Conservation (phyloP, 1,284 basidiomycete genomes). For the Coniferiporia weirii region DNA sequence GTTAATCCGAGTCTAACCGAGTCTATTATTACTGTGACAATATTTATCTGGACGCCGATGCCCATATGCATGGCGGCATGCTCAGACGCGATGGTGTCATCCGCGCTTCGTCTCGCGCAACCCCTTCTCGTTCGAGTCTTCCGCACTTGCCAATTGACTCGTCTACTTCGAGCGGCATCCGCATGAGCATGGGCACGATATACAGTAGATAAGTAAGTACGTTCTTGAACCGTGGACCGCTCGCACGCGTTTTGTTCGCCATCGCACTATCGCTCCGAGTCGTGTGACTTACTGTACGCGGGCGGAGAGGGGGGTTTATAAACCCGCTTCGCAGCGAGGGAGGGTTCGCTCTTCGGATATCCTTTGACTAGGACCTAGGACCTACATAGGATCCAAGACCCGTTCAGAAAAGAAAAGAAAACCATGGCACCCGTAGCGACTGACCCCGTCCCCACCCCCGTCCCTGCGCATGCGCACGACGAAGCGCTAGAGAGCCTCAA, state of each 20-base stretch:
- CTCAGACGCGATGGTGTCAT: constrained; percentile 10
- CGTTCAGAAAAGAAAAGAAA: too few relatives aligned
- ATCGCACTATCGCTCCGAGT: neutral
- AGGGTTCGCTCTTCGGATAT: neutral
- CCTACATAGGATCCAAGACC: too few relatives aligned
- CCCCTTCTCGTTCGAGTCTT: neutral
- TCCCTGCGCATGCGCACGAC: neutral
- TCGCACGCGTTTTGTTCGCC: constrained; percentile 7
- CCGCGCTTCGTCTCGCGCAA: constrained; percentile 13
- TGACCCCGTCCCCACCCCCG: neutral
- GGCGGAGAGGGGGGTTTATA: too few relatives aligned
- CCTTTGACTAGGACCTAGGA: neutral
- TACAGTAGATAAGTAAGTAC: too few relatives aligned
- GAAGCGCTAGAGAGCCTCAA: constrained; percentile 2
- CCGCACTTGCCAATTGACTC: too few relatives aligned
- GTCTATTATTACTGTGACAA: too few relatives aligned
- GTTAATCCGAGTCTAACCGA: too few relatives aligned
- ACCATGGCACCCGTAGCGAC: constrained; percentile 19
- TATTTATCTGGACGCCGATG: too few relatives aligned
- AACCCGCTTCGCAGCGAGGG: neutral
- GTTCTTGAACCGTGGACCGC: neutral
- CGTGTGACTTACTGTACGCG: neutral
- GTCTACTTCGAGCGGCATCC: too few relatives aligned
- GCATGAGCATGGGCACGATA: too few relatives aligned
- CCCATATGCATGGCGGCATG: too few relatives aligned